Evolutionary conservation across 179 eudicot species (phyloP).

Genomic region (Corrigiola litoralis): DNA sequence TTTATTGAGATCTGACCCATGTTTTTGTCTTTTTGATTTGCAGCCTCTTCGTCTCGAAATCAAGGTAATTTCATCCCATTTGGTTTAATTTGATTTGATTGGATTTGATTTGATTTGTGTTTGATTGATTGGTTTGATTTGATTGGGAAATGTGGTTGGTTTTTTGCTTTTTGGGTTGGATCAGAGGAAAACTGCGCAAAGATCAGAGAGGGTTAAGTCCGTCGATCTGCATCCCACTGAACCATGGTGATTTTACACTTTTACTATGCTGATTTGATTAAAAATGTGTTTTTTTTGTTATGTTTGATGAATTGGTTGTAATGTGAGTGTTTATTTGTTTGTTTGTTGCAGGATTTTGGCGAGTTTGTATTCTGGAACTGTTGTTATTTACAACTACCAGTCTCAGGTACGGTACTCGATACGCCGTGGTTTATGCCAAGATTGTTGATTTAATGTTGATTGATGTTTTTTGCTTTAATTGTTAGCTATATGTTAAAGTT

Average conservation of each 20-base stretch:
- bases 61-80: conserved; percentile 44
- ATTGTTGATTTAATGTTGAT: background rate
- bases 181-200: conserved; percentile 88
- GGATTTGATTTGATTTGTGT: conserved; percentile 2
- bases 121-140: conserved; percentile 17
- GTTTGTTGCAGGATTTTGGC: conserved; percentile 64
- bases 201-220: conserved; percentile 90
- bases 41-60: conserved; percentile 87
- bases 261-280: background rate
- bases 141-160: too few relatives aligned
- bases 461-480: background rate
- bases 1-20: conserved; percentile 25
- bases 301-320: background rate
- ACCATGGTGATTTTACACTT: conserved; percentile 62
- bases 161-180: conserved; percentile 24
- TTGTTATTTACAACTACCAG: conserved; percentile 91
- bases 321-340: background rate
- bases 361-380: conserved; percentile 91
- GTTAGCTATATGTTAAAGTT: too few relatives aligned
- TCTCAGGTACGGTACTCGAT: conserved; percentile 56
- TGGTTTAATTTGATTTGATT: background rate
- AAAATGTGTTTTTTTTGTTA: background rate
- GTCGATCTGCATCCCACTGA: conserved; percentile 93
- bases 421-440: background rate
- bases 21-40: conserved; percentile 4